Conservation (phyloP, 345 rosid genomes). For the Citrus inodora region DNA sequence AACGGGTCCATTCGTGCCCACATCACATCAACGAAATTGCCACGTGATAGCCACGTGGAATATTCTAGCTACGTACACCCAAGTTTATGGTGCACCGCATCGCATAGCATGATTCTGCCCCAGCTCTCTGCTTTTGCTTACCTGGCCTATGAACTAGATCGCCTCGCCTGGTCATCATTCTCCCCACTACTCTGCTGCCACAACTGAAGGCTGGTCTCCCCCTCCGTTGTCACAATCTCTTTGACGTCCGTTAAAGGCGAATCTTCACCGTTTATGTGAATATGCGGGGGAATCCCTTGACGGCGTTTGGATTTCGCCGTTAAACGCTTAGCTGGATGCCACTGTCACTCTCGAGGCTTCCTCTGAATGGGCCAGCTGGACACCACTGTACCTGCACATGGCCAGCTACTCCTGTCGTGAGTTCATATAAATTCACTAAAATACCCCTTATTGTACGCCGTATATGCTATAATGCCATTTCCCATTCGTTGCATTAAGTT, state of each 20-base stretch:
- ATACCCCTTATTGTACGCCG: background rate
- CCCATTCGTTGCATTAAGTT: too few species aligned
- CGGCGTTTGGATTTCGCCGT: constrained; percentile 13
- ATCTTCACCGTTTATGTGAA: background rate
- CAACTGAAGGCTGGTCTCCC: background rate
- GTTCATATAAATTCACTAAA: background rate
- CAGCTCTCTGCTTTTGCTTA: background rate
- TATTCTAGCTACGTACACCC: background rate
- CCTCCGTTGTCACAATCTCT: constrained; percentile 24
- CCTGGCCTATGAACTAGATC: constrained; percentile 21
- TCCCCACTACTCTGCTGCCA: constrained; percentile 10
- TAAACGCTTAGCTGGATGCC: constrained; percentile 38
- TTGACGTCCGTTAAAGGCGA: background rate
- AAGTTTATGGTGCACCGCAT: background rate
- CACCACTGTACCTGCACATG: constrained; percentile 21
- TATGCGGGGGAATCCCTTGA: background rate
- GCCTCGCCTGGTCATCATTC: constrained; percentile 32
- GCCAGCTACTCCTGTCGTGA: constrained; percentile 32
- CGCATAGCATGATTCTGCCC: background rate
- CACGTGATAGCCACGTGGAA: background rate
- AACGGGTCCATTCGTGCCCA: background rate
- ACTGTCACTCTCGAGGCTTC: background rate
- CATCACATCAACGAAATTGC: background rate
- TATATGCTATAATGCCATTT: constrained; percentile 4
- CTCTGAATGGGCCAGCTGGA: constrained; percentile 29